Evolutionary conservation across 371 early-diverging fungal genomes (phyloP).

Genomic region (Apophysomyces trapeziformis): DNA sequence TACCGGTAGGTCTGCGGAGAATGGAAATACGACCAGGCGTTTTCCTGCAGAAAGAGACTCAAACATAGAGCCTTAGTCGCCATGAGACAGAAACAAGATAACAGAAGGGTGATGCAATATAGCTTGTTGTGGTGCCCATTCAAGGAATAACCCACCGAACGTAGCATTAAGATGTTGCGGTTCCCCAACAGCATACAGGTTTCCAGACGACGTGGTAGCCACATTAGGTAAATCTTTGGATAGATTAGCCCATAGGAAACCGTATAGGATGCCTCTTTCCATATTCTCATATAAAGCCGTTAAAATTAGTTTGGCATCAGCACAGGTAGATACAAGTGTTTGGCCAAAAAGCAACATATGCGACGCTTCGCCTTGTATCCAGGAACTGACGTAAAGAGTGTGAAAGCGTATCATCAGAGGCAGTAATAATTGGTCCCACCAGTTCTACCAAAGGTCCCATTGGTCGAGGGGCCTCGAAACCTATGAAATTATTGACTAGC

Average conservation of each 20-base stretch:
- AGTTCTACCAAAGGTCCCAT: slow-evolving; percentile 37
- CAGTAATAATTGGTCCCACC: slow-evolving; percentile 40
- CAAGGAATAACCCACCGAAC: slow-evolving; percentile 16
- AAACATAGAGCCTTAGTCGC: slow-evolving; percentile 39
- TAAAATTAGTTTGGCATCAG: slow-evolving; percentile 12
- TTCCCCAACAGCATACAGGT: neutral
- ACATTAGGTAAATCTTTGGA: neutral
- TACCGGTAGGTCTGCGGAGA: slow-evolving; percentile 40
- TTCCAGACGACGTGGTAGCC: slow-evolving; percentile 18
- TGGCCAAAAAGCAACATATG: slow-evolving; percentile 47
- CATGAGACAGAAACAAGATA: slow-evolving; percentile 42
- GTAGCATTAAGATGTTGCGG: slow-evolving; percentile 10
- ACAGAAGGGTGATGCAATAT: slow-evolving; percentile 39
- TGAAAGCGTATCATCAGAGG: slow-evolving; percentile 17
- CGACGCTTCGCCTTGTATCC: slow-evolving; percentile 21
- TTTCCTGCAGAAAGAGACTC: slow-evolving; percentile 39
- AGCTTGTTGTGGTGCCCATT: slow-evolving; percentile 46
- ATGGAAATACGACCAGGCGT: slow-evolving; percentile 34
- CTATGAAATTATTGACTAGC: slow-evolving; percentile 32
- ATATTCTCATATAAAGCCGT: slow-evolving; percentile 25
- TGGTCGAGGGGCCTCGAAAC: slow-evolving; percentile 36
- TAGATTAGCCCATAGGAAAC: slow-evolving; percentile 37
- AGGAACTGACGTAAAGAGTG: slow-evolving; percentile 13
- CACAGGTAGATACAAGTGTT: slow-evolving; percentile 7
- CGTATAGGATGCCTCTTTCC: slow-evolving; percentile 29